These are phyloP conservation scores for Corynespora cassiicola DNA, from an alignment of 2,329 filamentous ascomycete genomes.

Conservation along the genomic window DNA sequence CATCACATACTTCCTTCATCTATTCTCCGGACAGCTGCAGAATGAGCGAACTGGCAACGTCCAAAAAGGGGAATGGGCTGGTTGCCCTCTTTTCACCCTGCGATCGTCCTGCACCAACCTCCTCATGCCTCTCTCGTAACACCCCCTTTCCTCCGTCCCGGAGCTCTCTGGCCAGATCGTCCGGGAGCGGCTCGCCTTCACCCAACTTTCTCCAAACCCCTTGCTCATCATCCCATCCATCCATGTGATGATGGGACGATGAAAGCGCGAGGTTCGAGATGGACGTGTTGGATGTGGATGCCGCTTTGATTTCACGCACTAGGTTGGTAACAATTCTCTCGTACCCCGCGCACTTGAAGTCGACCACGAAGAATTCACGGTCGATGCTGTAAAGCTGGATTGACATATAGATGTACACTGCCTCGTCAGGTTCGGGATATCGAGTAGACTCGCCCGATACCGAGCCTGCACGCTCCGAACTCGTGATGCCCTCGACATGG, in stretches of 20 bases:
- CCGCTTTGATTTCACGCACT: slow-evolving; percentile 46
- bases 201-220: slow-evolving; percentile 41
- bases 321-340: slow-evolving; percentile 74
- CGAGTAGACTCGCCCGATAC: slow-evolving; percentile 19
- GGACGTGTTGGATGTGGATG: slow-evolving; percentile 18
- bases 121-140: slow-evolving; percentile 46
- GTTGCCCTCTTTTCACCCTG: slow-evolving; percentile 92
- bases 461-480: slow-evolving; percentile 18
- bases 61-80: slow-evolving; percentile 93
- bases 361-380: slow-evolving; percentile 89
- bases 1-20: too few relatives aligned
- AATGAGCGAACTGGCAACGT: slow-evolving; percentile 90
- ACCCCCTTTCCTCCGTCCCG: slow-evolving; percentile 42
- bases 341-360: slow-evolving; percentile 98
- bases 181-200: slow-evolving; percentile 39
- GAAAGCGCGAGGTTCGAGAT: slow-evolving; percentile 25
- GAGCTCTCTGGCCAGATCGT: slow-evolving; percentile 35
- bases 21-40: slow-evolving; percentile 73
- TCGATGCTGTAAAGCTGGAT: slow-evolving; percentile 77
- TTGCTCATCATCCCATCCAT: slow-evolving; percentile 42
- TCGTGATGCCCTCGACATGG: slow-evolving; percentile 34
- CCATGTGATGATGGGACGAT: slow-evolving; percentile 22
- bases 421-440: slow-evolving; percentile 61
- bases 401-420: slow-evolving; percentile 91
- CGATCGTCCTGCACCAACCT: slow-evolving; percentile 56